A percentile compares a stretch with the other conserved stretches of the same genome.
These are phyloP conservation scores for Ophiostoma ips DNA, from an alignment of 2,329 filamentous ascomycete genomes.

Conservation along the genomic window DNA sequence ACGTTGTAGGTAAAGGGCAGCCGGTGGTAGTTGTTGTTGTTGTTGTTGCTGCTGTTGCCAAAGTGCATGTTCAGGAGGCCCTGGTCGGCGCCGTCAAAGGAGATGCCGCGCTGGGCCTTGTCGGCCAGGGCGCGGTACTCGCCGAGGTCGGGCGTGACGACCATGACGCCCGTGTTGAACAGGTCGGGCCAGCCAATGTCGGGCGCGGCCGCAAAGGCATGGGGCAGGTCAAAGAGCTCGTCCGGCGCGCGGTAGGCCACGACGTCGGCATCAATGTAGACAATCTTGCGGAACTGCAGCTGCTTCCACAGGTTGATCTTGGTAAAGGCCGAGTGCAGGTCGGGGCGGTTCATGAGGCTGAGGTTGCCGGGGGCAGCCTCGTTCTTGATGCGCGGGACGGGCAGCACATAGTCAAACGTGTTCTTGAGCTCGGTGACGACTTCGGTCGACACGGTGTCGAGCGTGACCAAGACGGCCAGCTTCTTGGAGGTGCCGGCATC, in stretches of 20 bases:
- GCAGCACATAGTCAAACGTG: slow-evolving; percentile 79
- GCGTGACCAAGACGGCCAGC: slow-evolving; percentile 70
- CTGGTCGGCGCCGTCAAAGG: slow-evolving; percentile 95
- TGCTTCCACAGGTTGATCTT: slow-evolving; percentile 93
- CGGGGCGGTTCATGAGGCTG: slow-evolving; percentile 78
- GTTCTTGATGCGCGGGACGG: slow-evolving; percentile 69
- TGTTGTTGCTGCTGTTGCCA: slow-evolving; percentile 55
- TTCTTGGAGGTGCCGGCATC: slow-evolving; percentile 81
- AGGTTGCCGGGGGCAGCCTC: slow-evolving; percentile 60
- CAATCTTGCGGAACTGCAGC: slow-evolving; percentile 77
- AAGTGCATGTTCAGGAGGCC: slow-evolving; percentile 93
- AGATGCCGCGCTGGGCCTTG: slow-evolving; percentile 74
- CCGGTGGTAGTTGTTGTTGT: slow-evolving; percentile 76
- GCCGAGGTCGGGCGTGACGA: slow-evolving; percentile 68
- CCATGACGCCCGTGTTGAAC: slow-evolving; percentile 98
- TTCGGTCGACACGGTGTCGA: slow-evolving; percentile 60
- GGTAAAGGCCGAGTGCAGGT: slow-evolving; percentile 86
- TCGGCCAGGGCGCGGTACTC: slow-evolving; percentile 77
- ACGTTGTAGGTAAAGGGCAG: slow-evolving; percentile 95
- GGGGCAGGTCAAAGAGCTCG: slow-evolving; percentile 63
- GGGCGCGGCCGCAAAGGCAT: slow-evolving; percentile 58
- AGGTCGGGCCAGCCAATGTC: slow-evolving; percentile 97
- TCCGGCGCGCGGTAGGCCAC: slow-evolving; percentile 85
- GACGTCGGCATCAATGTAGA: slow-evolving; percentile 90
- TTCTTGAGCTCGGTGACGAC: slow-evolving; percentile 69